Evolutionary conservation across 768 basidiomycete genomes (phyloP).

Genomic region (Mycena venus): DNA sequence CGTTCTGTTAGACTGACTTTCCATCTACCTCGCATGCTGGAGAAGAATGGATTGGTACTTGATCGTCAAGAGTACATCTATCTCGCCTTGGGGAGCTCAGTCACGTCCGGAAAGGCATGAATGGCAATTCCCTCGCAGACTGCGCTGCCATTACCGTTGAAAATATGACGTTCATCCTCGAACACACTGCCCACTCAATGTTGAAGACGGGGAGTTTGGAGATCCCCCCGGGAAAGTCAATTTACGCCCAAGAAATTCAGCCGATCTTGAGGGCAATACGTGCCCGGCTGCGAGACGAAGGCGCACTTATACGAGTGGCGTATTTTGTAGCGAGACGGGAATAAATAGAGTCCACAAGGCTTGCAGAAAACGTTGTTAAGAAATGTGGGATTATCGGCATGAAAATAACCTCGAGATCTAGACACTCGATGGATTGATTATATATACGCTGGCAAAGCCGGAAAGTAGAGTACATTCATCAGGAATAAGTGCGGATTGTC

Average conservation of each 20-base stretch:
- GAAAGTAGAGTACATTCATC: too few species aligned
- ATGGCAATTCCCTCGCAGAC: neutral
- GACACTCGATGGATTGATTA: too few species aligned
- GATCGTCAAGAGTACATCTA: neutral
- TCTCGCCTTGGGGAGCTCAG: neutral
- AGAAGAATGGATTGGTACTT: neutral
- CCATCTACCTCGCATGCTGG: neutral
- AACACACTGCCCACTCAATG: neutral
- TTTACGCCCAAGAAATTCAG: neutral
- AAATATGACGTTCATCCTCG: neutral
- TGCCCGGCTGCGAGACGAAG: too few species aligned
- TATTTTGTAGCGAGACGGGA: too few species aligned
- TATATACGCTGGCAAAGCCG: too few species aligned
- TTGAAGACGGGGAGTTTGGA: neutral
- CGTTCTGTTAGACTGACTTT: neutral
- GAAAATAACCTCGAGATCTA: too few species aligned
- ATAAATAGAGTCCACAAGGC: too few species aligned
- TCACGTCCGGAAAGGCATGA: neutral
- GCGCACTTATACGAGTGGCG: too few species aligned
- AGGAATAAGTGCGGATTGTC: too few species aligned
- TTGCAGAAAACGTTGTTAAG: too few species aligned
- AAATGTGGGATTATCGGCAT: too few species aligned
- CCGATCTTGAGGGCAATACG: too few species aligned
- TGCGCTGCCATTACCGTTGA: neutral
- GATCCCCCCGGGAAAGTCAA: neutral